A percentile compares a stretch with the other conserved stretches of the same genome.
Conservation (phyloP, 2,329 filamentous ascomycete genomes). For the Magnaporthales sp. region DNA sequence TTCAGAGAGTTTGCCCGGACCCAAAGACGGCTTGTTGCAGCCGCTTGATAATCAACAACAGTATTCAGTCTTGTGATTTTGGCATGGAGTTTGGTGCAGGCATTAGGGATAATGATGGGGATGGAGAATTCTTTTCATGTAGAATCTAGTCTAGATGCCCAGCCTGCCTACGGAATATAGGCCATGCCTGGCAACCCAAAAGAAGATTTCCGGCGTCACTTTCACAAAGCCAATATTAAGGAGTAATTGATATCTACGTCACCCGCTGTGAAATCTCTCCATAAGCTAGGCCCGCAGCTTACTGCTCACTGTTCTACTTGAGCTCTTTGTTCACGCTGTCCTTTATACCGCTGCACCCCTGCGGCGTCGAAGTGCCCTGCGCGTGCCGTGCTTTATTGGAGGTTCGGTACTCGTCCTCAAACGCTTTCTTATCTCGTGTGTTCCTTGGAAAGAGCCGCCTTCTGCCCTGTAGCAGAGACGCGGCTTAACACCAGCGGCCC, state of each 20-base stretch:
- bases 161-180: background rate
- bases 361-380: background rate
- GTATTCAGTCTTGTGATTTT: background rate
- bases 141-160: too few relatives aligned
- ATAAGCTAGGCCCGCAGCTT: background rate
- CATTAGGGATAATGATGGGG: background rate
- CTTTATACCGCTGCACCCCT: background rate
- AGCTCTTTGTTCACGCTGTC: background rate
- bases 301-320: background rate
- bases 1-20: conserved; percentile 36
- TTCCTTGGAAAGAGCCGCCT: background rate
- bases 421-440: background rate
- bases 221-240: background rate
- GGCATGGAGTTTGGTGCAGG: background rate
- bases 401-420: background rate
- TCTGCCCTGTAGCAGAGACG: background rate
- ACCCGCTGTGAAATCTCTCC: background rate
- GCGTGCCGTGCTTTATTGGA: background rate
- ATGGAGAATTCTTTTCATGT: background rate
- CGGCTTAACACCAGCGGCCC: background rate
- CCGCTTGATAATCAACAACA: conserved; percentile 9
- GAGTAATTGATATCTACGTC: background rate
- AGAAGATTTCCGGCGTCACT: background rate
- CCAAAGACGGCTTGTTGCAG: conserved; percentile 29
- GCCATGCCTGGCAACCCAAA: background rate